Evolutionary conservation across 2,329 filamentous ascomycete genomes (phyloP).

Genomic region (Venturiaceae sp.): DNA sequence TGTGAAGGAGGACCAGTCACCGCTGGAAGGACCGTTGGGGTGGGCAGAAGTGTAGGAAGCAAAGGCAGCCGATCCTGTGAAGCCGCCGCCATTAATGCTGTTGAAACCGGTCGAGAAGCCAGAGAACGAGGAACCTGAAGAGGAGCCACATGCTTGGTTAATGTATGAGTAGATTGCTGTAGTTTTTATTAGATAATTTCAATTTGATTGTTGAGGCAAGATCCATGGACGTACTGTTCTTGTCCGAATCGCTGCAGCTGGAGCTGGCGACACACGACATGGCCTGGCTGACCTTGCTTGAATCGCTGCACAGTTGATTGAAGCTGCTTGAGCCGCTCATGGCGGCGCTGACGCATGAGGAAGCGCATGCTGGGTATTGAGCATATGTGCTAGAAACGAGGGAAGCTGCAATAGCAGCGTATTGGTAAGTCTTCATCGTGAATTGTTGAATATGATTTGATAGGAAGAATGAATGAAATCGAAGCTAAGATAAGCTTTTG

Average conservation of each 20-base stretch:
- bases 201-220: background rate
- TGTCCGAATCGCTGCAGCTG: background rate
- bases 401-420: conserved; percentile 5
- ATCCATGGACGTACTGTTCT: background rate
- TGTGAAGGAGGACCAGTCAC: conserved; percentile 6
- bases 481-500: background rate
- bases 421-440: conserved; percentile 1
- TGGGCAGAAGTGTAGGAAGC: conserved; percentile 2
- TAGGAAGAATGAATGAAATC: background rate
- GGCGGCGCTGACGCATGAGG: background rate
- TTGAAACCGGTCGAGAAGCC: background rate
- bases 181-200: background rate
- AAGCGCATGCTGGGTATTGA: conserved; percentile 1
- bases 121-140: background rate
- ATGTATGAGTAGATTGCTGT: background rate
- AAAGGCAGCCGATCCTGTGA: background rate
- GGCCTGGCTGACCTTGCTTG: background rate
- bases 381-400: background rate
- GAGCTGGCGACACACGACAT: background rate
- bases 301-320: background rate
- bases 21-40: background rate
- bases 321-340: background rate
- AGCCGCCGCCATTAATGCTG: background rate
- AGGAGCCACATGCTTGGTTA: background rate
- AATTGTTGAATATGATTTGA: background rate